Percentiles rank a stretch among this genome's conserved stretches.
phyloP scores from a whole-genome alignment of 208 protist genomes.

The Balamuthia mandrillaris region DNA sequence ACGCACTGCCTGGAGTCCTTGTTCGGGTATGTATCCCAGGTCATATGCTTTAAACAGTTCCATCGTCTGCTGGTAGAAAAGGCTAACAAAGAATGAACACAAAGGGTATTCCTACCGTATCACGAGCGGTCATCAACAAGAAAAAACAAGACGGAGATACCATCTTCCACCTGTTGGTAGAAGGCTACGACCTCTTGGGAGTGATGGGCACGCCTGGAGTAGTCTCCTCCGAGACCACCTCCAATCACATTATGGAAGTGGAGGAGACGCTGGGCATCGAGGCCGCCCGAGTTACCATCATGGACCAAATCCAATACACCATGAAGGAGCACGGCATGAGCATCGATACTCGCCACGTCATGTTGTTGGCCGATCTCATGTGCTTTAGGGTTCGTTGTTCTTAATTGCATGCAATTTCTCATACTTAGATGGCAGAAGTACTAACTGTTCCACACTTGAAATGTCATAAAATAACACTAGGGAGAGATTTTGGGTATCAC shows the following conservation, averaged over 20 bases:
- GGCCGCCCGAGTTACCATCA: conserved; percentile 91
- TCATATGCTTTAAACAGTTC: conserved; percentile 80
- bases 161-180: conserved; percentile 67
- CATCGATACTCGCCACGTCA: conserved; percentile 96
- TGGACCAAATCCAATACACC: conserved; percentile 92
- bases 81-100: too few relatives aligned
- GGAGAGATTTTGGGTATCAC: conserved; percentile 97
- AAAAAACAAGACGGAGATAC: conserved; percentile 11
- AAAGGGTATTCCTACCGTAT: not conserved
- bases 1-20: conserved; percentile 80
- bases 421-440: not conserved
- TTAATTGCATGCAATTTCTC: not conserved
- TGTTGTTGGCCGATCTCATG: conserved; percentile 98
- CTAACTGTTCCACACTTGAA: not conserved
- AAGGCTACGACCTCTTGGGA: conserved; percentile 82
- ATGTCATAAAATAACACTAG: not conserved
- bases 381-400: conserved; percentile 78
- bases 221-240: conserved; percentile 79
- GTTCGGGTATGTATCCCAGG: too few relatives aligned
- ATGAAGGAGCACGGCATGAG: conserved; percentile 93
- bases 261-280: conserved; percentile 94
- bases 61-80: too few relatives aligned
- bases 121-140: conserved; percentile 5
- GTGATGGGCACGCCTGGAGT: conserved; percentile 94
- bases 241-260: conserved; percentile 96